Conservation (phyloP, 208 protist species). For the Crithidia fasciculata region DNA sequence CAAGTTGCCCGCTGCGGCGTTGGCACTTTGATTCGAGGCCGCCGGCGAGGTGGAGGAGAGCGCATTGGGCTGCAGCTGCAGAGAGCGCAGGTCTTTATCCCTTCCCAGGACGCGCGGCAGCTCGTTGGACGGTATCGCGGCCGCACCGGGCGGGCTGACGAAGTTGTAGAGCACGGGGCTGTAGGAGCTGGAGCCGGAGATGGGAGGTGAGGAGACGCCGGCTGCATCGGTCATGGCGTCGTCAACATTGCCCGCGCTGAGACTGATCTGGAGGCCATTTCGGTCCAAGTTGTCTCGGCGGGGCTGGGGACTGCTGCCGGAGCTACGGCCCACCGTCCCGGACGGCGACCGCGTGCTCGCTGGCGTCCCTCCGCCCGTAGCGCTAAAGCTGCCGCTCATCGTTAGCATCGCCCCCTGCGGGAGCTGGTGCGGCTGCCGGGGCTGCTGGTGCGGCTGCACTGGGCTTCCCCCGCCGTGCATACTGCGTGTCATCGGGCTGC, state of each 20-base stretch:
- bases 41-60: not conserved
- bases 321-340: not conserved
- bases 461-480: conserved; percentile 6
- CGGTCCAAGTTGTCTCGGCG: not conserved
- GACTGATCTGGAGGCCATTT: not conserved
- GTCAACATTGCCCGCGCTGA: not conserved
- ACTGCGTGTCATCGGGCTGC: conserved; percentile 18
- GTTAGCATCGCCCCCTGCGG: not conserved
- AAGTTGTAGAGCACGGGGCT: conserved; percentile 3
- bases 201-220: not conserved
- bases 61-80: conserved; percentile 10
- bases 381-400: conserved; percentile 8
- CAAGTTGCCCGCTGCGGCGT: not conserved
- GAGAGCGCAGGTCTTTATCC: not conserved
- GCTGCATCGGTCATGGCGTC: not conserved
- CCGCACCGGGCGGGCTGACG: conserved; percentile 11
- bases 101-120: not conserved
- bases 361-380: not conserved
- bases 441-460: not conserved
- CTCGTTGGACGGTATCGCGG: conserved; percentile 5
- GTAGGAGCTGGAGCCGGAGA: conserved; percentile 4
- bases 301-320: conserved; percentile 5
- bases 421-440: not conserved
- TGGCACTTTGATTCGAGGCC: not conserved
- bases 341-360: conserved; percentile 1